phyloP scores from a whole-genome alignment of 2,329 filamentous ascomycete species.

The Metarhizium robertsii region DNA sequence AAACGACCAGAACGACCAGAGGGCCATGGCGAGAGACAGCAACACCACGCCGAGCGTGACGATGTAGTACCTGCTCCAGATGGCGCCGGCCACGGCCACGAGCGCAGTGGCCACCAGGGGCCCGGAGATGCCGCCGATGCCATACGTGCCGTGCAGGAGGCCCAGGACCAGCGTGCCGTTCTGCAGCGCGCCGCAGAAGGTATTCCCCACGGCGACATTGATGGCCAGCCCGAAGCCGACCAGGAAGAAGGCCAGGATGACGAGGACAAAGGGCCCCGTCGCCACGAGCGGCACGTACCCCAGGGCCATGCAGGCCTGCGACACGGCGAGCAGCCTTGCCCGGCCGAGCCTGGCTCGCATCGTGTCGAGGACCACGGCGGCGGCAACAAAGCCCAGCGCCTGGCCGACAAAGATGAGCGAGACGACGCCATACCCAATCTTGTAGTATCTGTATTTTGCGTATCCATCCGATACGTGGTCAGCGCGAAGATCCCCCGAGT shows the following conservation, averaged over 20 bases:
- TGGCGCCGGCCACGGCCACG: slow-evolving; percentile 45
- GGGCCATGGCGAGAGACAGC: slow-evolving; percentile 45
- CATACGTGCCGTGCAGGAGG: slow-evolving; percentile 57
- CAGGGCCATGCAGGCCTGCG: slow-evolving; percentile 44
- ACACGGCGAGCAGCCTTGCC: slow-evolving; percentile 51
- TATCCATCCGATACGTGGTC: no score
- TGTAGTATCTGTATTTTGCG: slow-evolving; percentile 42
- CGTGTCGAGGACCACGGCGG: slow-evolving; percentile 59
- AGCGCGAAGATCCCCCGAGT: no score
- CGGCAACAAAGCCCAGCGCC: slow-evolving; percentile 65
- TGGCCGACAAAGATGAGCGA: slow-evolving; percentile 76
- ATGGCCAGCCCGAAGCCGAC: slow-evolving; percentile 50
- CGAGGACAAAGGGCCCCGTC: slow-evolving; percentile 59
- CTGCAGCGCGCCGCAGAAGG: slow-evolving; percentile 46
- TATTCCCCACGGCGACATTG: slow-evolving; percentile 48
- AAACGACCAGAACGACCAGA: slow-evolving; percentile 62
- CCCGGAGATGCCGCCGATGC: slow-evolving; percentile 54
- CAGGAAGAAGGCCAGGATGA: slow-evolving; percentile 61
- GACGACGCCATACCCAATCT: slow-evolving; percentile 68
- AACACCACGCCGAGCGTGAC: slow-evolving; percentile 51
- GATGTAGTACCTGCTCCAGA: slow-evolving; percentile 67
- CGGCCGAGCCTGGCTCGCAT: slow-evolving; percentile 56
- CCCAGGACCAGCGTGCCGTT: slow-evolving; percentile 49
- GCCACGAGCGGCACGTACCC: slow-evolving; percentile 58
- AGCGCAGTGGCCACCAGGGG: slow-evolving; percentile 69